phyloP scores from a whole-genome alignment of 1,139 yeast species.

The Geotrichum aggregatum region DNA sequence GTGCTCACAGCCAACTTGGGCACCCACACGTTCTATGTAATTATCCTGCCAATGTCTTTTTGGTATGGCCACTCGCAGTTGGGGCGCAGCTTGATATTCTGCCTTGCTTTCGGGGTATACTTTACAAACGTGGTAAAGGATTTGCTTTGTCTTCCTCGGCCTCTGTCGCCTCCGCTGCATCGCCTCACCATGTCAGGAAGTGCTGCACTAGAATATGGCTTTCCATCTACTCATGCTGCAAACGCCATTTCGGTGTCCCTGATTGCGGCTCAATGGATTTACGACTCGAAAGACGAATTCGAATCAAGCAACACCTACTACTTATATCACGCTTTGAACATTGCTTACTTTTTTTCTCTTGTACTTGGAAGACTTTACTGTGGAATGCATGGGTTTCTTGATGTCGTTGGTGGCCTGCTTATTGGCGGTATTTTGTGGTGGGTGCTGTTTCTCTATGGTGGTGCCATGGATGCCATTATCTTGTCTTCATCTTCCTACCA shows the following conservation, averaged over 20 bases:
- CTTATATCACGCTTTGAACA: conserved; percentile 25
- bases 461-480: conserved; percentile 16
- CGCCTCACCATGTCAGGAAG: conserved; percentile 84
- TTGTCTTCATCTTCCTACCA: conserved; percentile 20
- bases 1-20: conserved; percentile 89
- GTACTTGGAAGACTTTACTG: conserved; percentile 83
- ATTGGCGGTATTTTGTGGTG: conserved; percentile 50
- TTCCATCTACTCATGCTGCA: conserved; percentile 89
- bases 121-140: conserved; percentile 77
- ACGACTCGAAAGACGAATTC: conserved; percentile 1
- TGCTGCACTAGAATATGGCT: conserved; percentile 90
- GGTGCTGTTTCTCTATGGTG: conserved; percentile 25
- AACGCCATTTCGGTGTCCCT: conserved; percentile 81
- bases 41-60: conserved; percentile 76
- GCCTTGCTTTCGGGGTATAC: conserved; percentile 81
- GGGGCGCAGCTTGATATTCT: conserved; percentile 63
- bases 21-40: conserved; percentile 86
- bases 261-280: conserved; percentile 38
- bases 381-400: conserved; percentile 96
- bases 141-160: conserved; percentile 83
- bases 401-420: conserved; percentile 59
- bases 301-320: neutral
- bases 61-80: conserved; percentile 71
- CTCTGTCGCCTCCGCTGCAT: conserved; percentile 84
- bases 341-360: conserved; percentile 59